phyloP scores from a whole-genome alignment of 169 alveolate genomes.

The Cryptosporidium andersoni region DNA sequence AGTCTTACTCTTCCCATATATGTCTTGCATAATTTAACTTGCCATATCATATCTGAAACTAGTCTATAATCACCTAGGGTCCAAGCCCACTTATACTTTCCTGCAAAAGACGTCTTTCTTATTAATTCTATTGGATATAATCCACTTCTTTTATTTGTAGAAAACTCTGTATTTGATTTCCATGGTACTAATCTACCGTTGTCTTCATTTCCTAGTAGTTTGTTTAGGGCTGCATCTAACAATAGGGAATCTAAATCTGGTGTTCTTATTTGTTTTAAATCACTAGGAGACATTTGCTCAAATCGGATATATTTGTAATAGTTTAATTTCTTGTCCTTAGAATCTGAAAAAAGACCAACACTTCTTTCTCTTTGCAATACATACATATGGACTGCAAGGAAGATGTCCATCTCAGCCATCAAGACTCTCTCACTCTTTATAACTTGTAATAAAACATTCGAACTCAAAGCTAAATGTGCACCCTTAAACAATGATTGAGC shows the following conservation, averaged over 20 bases:
- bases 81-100: slow-evolving; percentile 70
- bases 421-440: slow-evolving; percentile 41
- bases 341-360: slow-evolving; percentile 30
- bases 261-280: slow-evolving; percentile 39
- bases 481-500: slow-evolving; percentile 68
- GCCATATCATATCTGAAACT: slow-evolving; percentile 71
- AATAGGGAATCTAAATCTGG: slow-evolving; percentile 59
- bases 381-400: slow-evolving; percentile 34
- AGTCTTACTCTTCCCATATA: slow-evolving; percentile 68
- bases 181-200: slow-evolving; percentile 68
- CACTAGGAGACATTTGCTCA: slow-evolving; percentile 71
- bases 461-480: slow-evolving; percentile 62
- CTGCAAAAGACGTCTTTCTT: slow-evolving; percentile 49
- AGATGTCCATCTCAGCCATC: slow-evolving; percentile 63
- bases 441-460: slow-evolving; percentile 56
- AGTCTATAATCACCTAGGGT: slow-evolving; percentile 65
- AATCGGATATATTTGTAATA: slow-evolving; percentile 50
- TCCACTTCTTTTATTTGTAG: slow-evolving; percentile 36
- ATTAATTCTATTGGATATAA: slow-evolving; percentile 42
- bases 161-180: slow-evolving; percentile 48
- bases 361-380: slow-evolving; percentile 63
- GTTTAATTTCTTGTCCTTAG: slow-evolving; percentile 6
- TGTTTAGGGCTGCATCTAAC: slow-evolving; percentile 48
- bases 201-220: slow-evolving; percentile 55
- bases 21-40: slow-evolving; percentile 59